Evolutionary conservation across 306 rosid species (phyloP).

Genomic region (Rosa rugosa): DNA sequence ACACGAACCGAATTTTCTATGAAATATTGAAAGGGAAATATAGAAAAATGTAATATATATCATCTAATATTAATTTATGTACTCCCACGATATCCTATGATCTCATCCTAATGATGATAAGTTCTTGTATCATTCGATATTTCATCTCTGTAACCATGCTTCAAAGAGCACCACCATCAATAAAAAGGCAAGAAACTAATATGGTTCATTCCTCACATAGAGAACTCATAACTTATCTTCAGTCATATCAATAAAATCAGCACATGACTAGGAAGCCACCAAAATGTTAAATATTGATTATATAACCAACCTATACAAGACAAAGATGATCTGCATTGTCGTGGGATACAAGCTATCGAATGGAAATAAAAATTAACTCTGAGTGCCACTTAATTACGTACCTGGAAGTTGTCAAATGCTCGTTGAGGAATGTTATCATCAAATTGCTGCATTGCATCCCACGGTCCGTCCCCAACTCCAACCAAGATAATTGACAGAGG

Average conservation of each 20-base stretch:
- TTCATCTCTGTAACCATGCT: neutral
- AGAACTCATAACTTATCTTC: neutral
- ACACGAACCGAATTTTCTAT: neutral
- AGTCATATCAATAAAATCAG: neutral
- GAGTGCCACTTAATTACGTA: slow-evolving; percentile 18
- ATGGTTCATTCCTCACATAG: neutral
- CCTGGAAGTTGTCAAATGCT: slow-evolving; percentile 94
- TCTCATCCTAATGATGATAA: neutral
- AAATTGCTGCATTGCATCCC: slow-evolving; percentile 86
- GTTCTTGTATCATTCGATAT: neutral
- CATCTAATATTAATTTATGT: neutral
- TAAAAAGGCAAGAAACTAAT: neutral
- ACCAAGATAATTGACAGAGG: slow-evolving; percentile 91
- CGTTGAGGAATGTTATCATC: slow-evolving; percentile 88
- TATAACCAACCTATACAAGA: neutral
- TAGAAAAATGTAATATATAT: too few relatives aligned
- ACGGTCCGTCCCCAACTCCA: slow-evolving; percentile 99
- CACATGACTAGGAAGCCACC: neutral
- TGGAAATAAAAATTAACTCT: neutral
- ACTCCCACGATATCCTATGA: neutral
- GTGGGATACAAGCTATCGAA: neutral
- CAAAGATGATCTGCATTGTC: neutral
- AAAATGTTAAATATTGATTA: neutral
- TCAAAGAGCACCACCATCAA: neutral
- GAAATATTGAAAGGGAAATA: neutral